Percentiles rank a stretch among this genome's conserved stretches.
Evolutionary conservation across 139 green algal species (phyloP).

Genomic region (Chlamydomonas eustigma): DNA sequence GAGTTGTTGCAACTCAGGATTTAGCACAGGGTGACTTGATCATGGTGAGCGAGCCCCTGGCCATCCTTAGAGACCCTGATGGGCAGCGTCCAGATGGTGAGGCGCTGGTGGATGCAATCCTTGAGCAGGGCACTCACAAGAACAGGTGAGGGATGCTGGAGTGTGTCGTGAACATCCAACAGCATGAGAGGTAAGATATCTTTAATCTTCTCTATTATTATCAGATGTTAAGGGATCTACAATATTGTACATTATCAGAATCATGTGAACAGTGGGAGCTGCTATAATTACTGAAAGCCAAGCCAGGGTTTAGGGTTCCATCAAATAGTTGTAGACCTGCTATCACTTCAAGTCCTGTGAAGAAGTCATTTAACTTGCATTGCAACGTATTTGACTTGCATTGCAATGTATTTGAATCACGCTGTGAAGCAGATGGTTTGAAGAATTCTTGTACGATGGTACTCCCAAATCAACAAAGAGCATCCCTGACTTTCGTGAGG

Average conservation of each 20-base stretch:
- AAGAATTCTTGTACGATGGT: conserved; percentile 16
- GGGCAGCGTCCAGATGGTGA: conserved; percentile 19
- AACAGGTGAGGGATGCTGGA: conserved; percentile 17
- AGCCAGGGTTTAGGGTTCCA: conserved; percentile 1
- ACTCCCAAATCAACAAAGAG: not conserved
- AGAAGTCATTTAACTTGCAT: conserved; percentile 7
- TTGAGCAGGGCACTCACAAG: conserved; percentile 16
- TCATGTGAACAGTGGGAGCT: not conserved
- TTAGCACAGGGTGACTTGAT: conserved; percentile 6
- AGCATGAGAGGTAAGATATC: not conserved
- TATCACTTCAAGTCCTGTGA: conserved; percentile 15
- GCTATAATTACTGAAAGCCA: not conserved
- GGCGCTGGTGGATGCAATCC: conserved; percentile 23
- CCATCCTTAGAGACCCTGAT: not conserved
- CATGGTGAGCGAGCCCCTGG: conserved; percentile 8
- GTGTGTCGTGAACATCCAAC: not conserved
- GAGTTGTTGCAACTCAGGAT: conserved; percentile 11
- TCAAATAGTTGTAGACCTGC: conserved; percentile 20
- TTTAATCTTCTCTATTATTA: not conserved
- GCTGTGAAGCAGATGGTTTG: not conserved
- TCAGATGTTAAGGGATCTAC: not conserved
- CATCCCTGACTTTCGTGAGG: not conserved
- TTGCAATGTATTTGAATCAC: not conserved
- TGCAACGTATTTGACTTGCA: not conserved
- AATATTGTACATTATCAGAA: not conserved